Evolutionary conservation across 129 eudicot genomes (phyloP).

Genomic region (Ambrosia trifida): DNA sequence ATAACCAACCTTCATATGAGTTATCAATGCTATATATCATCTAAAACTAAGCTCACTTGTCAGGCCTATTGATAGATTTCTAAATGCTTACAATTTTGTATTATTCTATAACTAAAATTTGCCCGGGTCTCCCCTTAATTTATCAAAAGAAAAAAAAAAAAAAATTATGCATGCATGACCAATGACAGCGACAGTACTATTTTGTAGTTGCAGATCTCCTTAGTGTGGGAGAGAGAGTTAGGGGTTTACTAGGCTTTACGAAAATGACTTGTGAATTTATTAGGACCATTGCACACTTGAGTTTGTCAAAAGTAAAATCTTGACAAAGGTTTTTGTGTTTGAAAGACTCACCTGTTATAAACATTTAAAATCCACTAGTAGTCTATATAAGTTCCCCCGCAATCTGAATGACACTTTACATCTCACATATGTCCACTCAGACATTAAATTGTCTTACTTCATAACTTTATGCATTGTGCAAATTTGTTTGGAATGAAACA

Average conservation of each 20-base stretch:
- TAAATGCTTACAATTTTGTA: too few species aligned
- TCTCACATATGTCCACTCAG: conserved; percentile 27
- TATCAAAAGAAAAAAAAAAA: too few species aligned
- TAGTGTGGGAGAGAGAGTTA: too few species aligned
- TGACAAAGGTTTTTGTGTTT: conserved; percentile 14
- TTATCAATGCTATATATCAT: too few species aligned
- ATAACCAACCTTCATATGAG: too few species aligned
- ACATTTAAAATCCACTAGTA: background rate
- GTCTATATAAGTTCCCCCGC: conserved; percentile 25
- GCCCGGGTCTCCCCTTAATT: too few species aligned
- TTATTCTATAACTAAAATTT: too few species aligned
- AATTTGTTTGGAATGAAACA: conserved; percentile 56
- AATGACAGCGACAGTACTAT: too few species aligned
- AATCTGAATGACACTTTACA: conserved; percentile 34
- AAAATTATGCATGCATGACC: too few species aligned
- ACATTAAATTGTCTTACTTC: conserved; percentile 37
- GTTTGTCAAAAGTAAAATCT: conserved; percentile 15
- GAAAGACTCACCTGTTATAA: conserved; percentile 4
- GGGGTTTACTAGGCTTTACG: conserved; percentile 20
- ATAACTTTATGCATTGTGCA: conserved; percentile 44
- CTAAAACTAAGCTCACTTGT: too few species aligned
- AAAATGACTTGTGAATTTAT: conserved; percentile 26
- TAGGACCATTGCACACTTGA: conserved; percentile 22
- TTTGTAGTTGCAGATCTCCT: too few species aligned
- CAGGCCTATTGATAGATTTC: too few species aligned